Evolutionary conservation across 192 early-diverging fungal genomes (phyloP).

Genomic region (Haplosporangium gracile): DNA sequence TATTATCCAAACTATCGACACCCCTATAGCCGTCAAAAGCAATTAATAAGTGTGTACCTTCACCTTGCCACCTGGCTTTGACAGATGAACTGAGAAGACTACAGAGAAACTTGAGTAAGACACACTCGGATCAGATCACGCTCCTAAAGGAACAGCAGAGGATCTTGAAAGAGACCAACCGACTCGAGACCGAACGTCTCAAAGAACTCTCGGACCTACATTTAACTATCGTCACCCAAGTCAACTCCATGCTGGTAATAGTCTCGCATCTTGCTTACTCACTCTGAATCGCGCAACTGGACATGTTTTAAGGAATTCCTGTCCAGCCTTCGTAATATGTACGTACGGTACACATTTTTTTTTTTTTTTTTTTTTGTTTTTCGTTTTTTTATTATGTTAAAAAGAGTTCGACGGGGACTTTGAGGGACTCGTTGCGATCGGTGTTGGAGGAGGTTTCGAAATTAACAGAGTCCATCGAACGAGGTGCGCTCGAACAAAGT

Average conservation of each 20-base stretch:
- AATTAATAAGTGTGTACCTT: no score
- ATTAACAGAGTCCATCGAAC: not conserved
- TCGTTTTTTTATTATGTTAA: not conserved
- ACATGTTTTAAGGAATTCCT: not conserved
- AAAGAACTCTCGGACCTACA: conserved; percentile 20
- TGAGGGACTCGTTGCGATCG: not conserved
- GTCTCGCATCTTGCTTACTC: not conserved
- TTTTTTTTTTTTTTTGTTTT: not conserved
- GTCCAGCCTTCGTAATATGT: not conserved
- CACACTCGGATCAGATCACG: conserved; percentile 21
- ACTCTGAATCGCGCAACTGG: no score
- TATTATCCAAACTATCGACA: no score
- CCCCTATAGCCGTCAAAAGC: no score
- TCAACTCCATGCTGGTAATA: conserved; percentile 25
- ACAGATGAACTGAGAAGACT: conserved; percentile 24
- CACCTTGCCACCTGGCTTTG: no score
- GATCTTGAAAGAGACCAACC: conserved; percentile 20
- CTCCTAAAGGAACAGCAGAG: conserved; percentile 16
- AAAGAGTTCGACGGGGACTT: conserved; percentile 5
- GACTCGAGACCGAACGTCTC: not conserved
- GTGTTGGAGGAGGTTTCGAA: conserved; percentile 7
- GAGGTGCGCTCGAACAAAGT: conserved; percentile 4
- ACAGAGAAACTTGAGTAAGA: conserved; percentile 24
- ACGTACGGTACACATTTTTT: not conserved
- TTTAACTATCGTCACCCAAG: not conserved